Percentiles rank a stretch among this genome's conserved stretches.
Conservation (phyloP, 1,139 yeast species). For the Hyphopichia buzzinii region DNA sequence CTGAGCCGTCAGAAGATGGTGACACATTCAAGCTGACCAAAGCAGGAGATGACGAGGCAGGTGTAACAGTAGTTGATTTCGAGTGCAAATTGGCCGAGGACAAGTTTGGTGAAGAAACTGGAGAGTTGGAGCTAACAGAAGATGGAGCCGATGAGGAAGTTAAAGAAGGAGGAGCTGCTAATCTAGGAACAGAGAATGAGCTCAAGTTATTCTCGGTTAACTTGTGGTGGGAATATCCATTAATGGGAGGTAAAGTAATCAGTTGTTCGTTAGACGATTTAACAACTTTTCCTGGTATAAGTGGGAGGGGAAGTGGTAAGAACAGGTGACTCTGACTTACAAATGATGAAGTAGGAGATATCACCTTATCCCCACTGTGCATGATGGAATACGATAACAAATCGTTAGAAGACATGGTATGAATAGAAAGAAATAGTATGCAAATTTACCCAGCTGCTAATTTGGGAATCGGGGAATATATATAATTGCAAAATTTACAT, state of each 20-base stretch:
- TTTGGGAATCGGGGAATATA: neutral
- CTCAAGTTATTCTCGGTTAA: slow-evolving; percentile 9
- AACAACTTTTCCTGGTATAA: neutral
- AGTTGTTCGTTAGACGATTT: neutral
- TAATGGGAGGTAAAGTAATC: slow-evolving; percentile 3
- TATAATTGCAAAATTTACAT: slow-evolving; percentile 3
- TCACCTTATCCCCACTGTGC: slow-evolving; percentile 19
- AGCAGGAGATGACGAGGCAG: slow-evolving; percentile 2
- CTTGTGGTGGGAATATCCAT: slow-evolving; percentile 3
- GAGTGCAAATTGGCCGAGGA: slow-evolving; percentile 3
- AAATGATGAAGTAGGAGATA: neutral
- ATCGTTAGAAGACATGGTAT: slow-evolving; percentile 24
- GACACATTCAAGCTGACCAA: neutral
- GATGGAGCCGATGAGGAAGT: slow-evolving; percentile 9
- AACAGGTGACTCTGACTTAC: neutral
- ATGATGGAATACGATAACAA: slow-evolving; percentile 36
- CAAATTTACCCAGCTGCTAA: no score
- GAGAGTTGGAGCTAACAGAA: slow-evolving; percentile 8
- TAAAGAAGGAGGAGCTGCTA: slow-evolving; percentile 13
- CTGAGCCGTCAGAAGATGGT: neutral
- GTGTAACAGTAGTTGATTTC: neutral
- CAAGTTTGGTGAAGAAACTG: slow-evolving; percentile 10
- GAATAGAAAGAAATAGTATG: neutral
- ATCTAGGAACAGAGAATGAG: neutral
- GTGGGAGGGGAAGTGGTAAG: slow-evolving; percentile 4